phyloP scores from a whole-genome alignment of 352 stramenopile species.

The Pythium folliculosum region DNA sequence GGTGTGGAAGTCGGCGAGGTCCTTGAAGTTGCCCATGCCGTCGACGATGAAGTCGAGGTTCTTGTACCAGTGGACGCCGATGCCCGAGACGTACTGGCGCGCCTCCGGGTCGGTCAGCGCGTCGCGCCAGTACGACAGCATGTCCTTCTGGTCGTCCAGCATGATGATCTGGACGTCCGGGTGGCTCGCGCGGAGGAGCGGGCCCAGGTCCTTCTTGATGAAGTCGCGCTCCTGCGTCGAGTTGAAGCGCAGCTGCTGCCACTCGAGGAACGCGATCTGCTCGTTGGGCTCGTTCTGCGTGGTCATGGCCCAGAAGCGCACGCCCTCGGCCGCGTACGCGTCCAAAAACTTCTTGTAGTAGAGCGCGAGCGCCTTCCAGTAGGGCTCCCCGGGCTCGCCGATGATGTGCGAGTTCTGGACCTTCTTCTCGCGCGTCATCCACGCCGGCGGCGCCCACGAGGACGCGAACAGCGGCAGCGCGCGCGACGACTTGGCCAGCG shows the following conservation, averaged over 20 bases:
- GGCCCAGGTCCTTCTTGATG: conserved; percentile 79
- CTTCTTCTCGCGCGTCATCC: conserved; percentile 83
- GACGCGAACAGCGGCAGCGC: conserved; percentile 73
- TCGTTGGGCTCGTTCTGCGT: conserved; percentile 85
- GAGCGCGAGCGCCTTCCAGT: conserved; percentile 78
- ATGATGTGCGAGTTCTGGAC: conserved; percentile 62
- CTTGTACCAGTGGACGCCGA: conserved; percentile 90
- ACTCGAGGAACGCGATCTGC: conserved; percentile 41
- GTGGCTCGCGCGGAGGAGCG: conserved; percentile 61
- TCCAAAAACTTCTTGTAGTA: conserved; percentile 83
- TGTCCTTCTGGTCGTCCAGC: conserved; percentile 86
- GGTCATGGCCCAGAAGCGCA: conserved; percentile 82
- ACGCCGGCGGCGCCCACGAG: conserved; percentile 81
- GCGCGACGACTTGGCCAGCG: conserved; percentile 41
- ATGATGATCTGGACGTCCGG: conserved; percentile 70
- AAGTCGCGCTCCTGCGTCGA: conserved; percentile 55
- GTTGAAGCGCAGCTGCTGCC: conserved; percentile 61
- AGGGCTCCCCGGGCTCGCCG: conserved; percentile 52
- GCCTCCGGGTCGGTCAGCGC: conserved; percentile 52
- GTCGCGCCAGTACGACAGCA: conserved; percentile 46
- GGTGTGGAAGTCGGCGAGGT: conserved; percentile 54
- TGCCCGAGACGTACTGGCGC: conserved; percentile 73
- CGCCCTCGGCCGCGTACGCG: conserved; percentile 72
- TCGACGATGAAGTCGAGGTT: conserved; percentile 53
- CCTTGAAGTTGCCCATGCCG: conserved; percentile 47